Evolutionary conservation across 2,329 filamentous ascomycete species (phyloP).

Genomic region (Cercospora citrullina): DNA sequence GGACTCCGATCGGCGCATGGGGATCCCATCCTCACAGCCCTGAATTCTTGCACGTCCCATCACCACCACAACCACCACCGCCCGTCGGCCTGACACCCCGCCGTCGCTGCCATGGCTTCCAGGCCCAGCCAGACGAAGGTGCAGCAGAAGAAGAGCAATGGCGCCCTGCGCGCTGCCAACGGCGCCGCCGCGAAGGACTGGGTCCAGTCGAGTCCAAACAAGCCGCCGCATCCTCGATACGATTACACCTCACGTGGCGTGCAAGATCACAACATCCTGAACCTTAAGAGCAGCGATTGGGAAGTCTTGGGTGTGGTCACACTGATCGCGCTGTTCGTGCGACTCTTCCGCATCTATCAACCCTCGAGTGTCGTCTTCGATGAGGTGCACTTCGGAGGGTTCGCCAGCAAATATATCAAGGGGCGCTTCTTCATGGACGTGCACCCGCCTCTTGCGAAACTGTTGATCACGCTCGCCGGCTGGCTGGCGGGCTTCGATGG

Average conservation of each 20-base stretch:
- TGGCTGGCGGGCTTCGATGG: slow-evolving; percentile 95
- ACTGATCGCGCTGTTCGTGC: slow-evolving; percentile 72
- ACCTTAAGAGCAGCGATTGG: slow-evolving; percentile 81
- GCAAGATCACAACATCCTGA: slow-evolving; percentile 86
- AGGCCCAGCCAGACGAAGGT: slow-evolving; percentile 23
- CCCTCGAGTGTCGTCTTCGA: slow-evolving; percentile 97
- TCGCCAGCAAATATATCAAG: slow-evolving; percentile 99
- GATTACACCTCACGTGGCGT: slow-evolving; percentile 79
- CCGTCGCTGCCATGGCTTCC: slow-evolving; percentile 24
- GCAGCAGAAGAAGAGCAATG: slow-evolving; percentile 17
- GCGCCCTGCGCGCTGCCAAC: slow-evolving; percentile 20
- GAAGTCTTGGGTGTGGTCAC: slow-evolving; percentile 72
- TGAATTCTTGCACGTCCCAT: neutral
- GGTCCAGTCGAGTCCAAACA: slow-evolving; percentile 36
- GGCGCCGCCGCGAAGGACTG: slow-evolving; percentile 22
- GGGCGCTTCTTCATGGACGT: slow-evolving; percentile 99
- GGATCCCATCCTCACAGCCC: slow-evolving; percentile 1
- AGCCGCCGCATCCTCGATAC: slow-evolving; percentile 37
- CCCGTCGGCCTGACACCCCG: neutral
- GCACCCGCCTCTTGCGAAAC: slow-evolving; percentile 94
- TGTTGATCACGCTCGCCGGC: slow-evolving; percentile 91
- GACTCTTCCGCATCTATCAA: slow-evolving; percentile 93
- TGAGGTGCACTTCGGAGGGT: slow-evolving; percentile 98
- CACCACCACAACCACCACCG: neutral
- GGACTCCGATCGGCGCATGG: slow-evolving; percentile 1